These are phyloP conservation scores for Alternaria panax DNA, from an alignment of 2,329 filamentous ascomycete genomes.

Conservation along the genomic window DNA sequence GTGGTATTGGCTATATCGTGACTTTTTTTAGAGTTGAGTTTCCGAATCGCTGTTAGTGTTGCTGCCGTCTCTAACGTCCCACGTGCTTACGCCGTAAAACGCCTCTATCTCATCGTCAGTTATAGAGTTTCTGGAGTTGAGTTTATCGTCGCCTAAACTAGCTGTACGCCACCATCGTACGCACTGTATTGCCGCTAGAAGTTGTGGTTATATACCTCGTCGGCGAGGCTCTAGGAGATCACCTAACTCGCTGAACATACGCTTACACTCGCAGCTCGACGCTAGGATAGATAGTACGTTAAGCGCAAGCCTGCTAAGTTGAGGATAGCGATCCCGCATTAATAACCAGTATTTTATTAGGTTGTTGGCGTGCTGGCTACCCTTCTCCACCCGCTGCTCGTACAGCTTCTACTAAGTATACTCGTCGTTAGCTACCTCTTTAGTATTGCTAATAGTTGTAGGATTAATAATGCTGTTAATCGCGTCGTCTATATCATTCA, in stretches of 20 bases:
- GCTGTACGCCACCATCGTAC: no score
- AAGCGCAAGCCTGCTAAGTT: background rate
- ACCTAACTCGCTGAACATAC: conserved; percentile 8
- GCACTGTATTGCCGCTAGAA: background rate
- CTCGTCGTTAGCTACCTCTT: background rate
- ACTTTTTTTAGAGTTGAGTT: no score
- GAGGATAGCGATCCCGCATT: background rate
- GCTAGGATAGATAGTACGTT: conserved; percentile 5
- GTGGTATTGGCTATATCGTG: no score
- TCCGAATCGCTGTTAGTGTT: no score
- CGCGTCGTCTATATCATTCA: background rate
- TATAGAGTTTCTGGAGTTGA: no score
- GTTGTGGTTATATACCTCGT: background rate
- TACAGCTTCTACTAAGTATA: background rate
- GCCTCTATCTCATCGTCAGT: no score
- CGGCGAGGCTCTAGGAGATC: conserved; percentile 7
- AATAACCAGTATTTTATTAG: background rate
- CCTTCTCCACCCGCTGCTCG: background rate
- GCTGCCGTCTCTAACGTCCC: no score
- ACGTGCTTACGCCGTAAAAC: no score
- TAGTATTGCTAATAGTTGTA: background rate
- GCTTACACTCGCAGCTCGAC: conserved; percentile 8
- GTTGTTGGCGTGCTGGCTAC: background rate
- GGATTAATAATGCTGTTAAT: background rate
- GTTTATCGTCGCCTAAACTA: no score